Percentiles rank a stretch among this genome's conserved stretches.
Conservation (phyloP, 228 moss, liverwort and hornwort species). For the Sphagnum fallax region DNA sequence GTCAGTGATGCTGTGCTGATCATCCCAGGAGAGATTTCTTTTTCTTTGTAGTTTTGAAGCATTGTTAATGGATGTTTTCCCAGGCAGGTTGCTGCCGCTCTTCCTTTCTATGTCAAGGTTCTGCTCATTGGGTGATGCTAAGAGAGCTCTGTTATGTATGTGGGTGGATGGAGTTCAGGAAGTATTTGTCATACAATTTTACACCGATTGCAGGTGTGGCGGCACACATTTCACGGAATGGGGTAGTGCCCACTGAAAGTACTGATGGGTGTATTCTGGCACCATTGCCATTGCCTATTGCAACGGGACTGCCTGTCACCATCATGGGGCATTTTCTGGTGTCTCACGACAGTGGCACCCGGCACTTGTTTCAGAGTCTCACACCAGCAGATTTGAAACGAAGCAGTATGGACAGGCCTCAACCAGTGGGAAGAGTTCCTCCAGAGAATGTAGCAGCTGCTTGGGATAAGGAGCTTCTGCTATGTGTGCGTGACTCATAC, state of each 20-base stretch:
- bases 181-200: slow-evolving; percentile 64
- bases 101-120: too few species aligned
- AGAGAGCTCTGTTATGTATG: not conserved
- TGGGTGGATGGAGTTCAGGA: slow-evolving; percentile 30
- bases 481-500: slow-evolving; percentile 80
- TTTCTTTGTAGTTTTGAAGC: too few species aligned
- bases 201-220: slow-evolving; percentile 80
- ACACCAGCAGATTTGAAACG: slow-evolving; percentile 30
- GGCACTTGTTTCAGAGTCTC: slow-evolving; percentile 58
- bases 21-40: too few species aligned
- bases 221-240: slow-evolving; percentile 70
- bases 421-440: slow-evolving; percentile 15
- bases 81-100: too few species aligned
- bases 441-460: slow-evolving; percentile 47
- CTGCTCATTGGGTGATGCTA: not conserved
- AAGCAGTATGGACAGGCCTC: slow-evolving; percentile 11
- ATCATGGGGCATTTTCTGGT: slow-evolving; percentile 75
- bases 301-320: slow-evolving; percentile 63
- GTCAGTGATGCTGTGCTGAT: slow-evolving; percentile 10
- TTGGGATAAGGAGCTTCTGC: slow-evolving; percentile 86
- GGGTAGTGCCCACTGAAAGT: slow-evolving; percentile 38
- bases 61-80: too few species aligned
- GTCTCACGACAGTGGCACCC: slow-evolving; percentile 40
- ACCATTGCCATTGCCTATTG: slow-evolving; percentile 60
- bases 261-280: slow-evolving; percentile 52